phyloP scores from a whole-genome alignment of 2,329 filamentous ascomycete species.

The Neophaeococcomyces mojaviensis region DNA sequence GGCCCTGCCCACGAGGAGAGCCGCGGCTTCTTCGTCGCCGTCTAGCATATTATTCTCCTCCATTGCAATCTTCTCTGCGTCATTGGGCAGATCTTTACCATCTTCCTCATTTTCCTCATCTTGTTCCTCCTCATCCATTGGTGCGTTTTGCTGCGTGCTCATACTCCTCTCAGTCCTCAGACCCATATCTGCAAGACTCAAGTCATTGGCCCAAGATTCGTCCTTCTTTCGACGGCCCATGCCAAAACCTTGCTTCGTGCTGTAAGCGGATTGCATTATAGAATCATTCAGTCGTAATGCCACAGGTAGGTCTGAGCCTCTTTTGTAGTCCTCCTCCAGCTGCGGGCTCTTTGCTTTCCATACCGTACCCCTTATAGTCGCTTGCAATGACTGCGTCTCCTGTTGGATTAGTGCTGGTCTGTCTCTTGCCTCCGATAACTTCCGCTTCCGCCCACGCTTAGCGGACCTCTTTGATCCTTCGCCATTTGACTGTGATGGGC shows the following conservation, averaged over 20 bases:
- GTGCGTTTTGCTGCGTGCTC: not conserved
- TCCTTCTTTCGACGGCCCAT: slow-evolving; percentile 10
- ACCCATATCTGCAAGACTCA: slow-evolving; percentile 23
- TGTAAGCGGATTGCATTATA: slow-evolving; percentile 25
- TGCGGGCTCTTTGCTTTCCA: slow-evolving; percentile 30
- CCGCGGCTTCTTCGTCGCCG: not conserved
- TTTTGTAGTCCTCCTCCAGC: slow-evolving; percentile 28
- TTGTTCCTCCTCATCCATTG: slow-evolving; percentile 6
- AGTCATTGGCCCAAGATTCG: slow-evolving; percentile 23
- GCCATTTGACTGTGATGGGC: slow-evolving; percentile 9
- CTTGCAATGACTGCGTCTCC: slow-evolving; percentile 15
- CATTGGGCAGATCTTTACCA: slow-evolving; percentile 6
- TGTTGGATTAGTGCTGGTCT: slow-evolving; percentile 9
- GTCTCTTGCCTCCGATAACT: slow-evolving; percentile 18
- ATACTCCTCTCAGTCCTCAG: slow-evolving; percentile 10
- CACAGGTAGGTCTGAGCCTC: slow-evolving; percentile 35
- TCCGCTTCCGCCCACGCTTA: slow-evolving; percentile 22
- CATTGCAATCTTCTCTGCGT: slow-evolving; percentile 1
- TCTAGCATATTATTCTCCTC: not conserved
- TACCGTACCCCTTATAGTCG: slow-evolving; percentile 32
- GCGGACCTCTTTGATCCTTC: slow-evolving; percentile 9
- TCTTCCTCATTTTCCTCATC: slow-evolving; percentile 9
- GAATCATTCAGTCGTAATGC: slow-evolving; percentile 41
- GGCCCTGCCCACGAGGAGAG: not conserved
- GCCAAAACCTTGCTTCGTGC: slow-evolving; percentile 15